Evolutionary conservation across 257 asterid species (phyloP).

Genomic region (Solanum sitiens): DNA sequence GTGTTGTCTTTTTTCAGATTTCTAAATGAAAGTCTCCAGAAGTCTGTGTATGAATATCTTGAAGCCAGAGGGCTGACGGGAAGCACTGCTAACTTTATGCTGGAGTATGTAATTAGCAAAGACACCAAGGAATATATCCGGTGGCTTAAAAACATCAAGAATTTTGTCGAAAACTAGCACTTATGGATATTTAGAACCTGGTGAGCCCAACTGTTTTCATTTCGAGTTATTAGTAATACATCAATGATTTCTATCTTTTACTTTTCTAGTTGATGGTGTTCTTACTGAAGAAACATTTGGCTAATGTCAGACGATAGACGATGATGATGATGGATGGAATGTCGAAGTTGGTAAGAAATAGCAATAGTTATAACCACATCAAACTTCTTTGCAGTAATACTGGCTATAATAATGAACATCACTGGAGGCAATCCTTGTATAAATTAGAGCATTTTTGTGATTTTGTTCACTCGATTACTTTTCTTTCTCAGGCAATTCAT

Average conservation of each 20-base stretch:
- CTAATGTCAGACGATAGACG: neutral
- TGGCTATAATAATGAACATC: neutral
- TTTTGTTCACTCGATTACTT: neutral
- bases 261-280: neutral
- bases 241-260: neutral
- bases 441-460: neutral
- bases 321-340: neutral
- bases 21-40: neutral
- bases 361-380: neutral
- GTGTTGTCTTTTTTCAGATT: neutral
- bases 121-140: conserved; percentile 10
- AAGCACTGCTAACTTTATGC: conserved; percentile 4
- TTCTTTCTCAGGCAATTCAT: neutral
- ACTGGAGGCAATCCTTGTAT: neutral
- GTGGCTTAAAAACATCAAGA: conserved; percentile 8
- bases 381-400: neutral
- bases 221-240: neutral
- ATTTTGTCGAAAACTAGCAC: neutral
- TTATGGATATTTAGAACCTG: neutral
- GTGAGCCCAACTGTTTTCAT: neutral
- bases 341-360: neutral
- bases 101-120: conserved; percentile 14
- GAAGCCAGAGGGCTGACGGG: conserved; percentile 16
- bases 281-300: neutral
- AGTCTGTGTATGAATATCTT: conserved; percentile 5